Base-by-base conservation (phyloP, 331 rosid species). In the Quercus lobata region DNA sequence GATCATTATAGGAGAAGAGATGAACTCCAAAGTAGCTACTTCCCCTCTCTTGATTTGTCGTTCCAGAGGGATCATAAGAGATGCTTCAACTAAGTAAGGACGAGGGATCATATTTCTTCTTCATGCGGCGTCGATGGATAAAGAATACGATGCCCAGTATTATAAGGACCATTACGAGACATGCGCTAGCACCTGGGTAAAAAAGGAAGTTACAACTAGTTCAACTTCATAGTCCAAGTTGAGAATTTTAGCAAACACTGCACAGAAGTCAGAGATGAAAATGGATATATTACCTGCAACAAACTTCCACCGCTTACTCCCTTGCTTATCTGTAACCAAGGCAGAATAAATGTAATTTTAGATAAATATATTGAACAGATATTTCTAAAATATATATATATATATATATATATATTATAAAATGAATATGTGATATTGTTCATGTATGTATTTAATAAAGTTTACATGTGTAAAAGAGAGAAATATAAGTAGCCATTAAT, bases 1-100 rank as follows among this genome's bases (percentile, higher is more conserved):
- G 97, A 73, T 92, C 98, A 14, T 6, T 79, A 57, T 92, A 92
- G 66, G 81, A 32, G 77, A 92, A 94, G 60, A 88, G 55, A 54
- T 78, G 92, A 37, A 83, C 83, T 46, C 97, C 96, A 27, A 78
- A 85, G 82, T 77, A 74, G 27, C 55, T 84, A 77, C 86, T 84
- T 78, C 91, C 92, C 54, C 63, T 87, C 80, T 92, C 95, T 63
- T 74, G 62, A 37, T 91, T 88, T 6, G 65, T 83, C 16, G 16
- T 53, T 9, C 92, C 85, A 32, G 63, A 58, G 22, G 78, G 75
- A 35, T 81, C 77, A 7, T 87, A 69, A 79, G 88, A 88, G 75
- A 81, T 60, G 87, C 82, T 75, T 27, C 58, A 88, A 52, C 91
- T 77, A 49, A 76, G 76, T 2, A 37, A 30, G 81, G 78, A 70